Evolutionary conservation across 2,329 filamentous ascomycete genomes (phyloP).

Genomic region (Chaetomium strumarium): DNA sequence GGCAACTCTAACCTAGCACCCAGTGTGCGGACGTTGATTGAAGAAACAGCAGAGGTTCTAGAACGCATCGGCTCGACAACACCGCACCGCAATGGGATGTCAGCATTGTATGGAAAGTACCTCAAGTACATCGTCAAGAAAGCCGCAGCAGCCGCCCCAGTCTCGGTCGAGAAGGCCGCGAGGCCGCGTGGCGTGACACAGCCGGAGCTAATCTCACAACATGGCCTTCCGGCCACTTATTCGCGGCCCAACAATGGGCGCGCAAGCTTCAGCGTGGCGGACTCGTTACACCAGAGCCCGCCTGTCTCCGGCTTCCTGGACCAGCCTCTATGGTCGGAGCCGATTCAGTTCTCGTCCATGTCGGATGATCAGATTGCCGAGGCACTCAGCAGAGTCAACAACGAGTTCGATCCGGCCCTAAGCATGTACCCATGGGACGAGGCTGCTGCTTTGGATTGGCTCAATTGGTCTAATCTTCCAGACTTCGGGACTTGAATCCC

Average conservation of each 20-base stretch:
- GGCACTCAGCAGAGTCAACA: conserved; percentile 57
- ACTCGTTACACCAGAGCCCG: conserved; percentile 24
- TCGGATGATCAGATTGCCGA: conserved; percentile 63
- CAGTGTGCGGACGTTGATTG: conserved; percentile 58
- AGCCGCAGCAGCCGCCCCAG: conserved; percentile 26
- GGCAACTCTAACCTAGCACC: conserved; percentile 54
- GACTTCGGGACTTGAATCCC: conserved; percentile 35
- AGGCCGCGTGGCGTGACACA: conserved; percentile 13
- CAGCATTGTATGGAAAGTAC: conserved; percentile 44
- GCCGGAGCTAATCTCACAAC: conserved; percentile 14
- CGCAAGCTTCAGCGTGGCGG: conserved; percentile 20
- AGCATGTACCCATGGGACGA: conserved; percentile 55
- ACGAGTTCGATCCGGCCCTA: conserved; percentile 50
- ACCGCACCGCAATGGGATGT: conserved; percentile 60
- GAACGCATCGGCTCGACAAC: conserved; percentile 63
- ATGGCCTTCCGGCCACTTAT: conserved; percentile 10
- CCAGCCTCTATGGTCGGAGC: conserved; percentile 39
- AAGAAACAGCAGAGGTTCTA: conserved; percentile 62
- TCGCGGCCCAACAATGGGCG: conserved; percentile 12
- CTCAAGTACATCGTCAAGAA: conserved; percentile 39
- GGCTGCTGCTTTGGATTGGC: conserved; percentile 52
- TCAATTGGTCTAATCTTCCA: conserved; percentile 42
- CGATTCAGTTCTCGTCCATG: conserved; percentile 61
- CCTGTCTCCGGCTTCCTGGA: conserved; percentile 26
- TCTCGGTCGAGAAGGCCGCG: conserved; percentile 15